Evolutionary conservation across 2,329 filamentous ascomycete genomes (phyloP), one percentile per base, ranked within the genome.

Genomic region (Hirsutella thompsonii): DNA sequence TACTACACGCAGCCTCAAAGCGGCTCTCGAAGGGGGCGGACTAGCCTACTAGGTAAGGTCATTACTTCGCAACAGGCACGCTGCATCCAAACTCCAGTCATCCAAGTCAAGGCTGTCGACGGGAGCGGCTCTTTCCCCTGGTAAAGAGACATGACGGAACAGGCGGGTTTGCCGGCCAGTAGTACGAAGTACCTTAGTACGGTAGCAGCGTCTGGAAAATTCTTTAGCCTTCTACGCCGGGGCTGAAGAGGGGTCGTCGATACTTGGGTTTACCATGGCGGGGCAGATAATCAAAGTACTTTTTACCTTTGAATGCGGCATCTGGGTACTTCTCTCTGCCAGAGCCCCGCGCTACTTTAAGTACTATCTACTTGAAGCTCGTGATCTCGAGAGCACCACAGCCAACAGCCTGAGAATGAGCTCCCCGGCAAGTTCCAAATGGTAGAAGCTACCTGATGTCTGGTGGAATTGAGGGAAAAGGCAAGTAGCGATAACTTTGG

Each of bases 181-280:
- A 33, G 3, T 30, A 4, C 4, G 29, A 13, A 3, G 29, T 30
- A 30, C 4, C 11, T 10, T 8, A 30, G 29, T 30, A 10, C 4
- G n/a, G 11, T 33, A 8, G 32, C 32, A 33, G 32, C 32, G 16
- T 52, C 49, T 51, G 43, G 50, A 53, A 53, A 51, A 50, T 53
- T 54, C 52, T 52, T 39, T 43, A 42, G 33, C 42, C 39, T 54
- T 54, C 51, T 42, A 52, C 38, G 38, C 41, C 28, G 19, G 21
- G 16, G 18, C 14, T 28, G 16, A 14, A 26, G 30, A 11, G 28
- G 32, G n/a, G 32, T 34, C 14, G 18, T 6, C 14, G 41, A 39
- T 43, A 45, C 48, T 39, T 47, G 34, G 16, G 18, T n/a, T 2
- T 10, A 14, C 10, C 11, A 43, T 46, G 47, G 46, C 45, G 46